Conservation (phyloP, 2,329 filamentous ascomycete species). For the Emmonsia crescens region DNA sequence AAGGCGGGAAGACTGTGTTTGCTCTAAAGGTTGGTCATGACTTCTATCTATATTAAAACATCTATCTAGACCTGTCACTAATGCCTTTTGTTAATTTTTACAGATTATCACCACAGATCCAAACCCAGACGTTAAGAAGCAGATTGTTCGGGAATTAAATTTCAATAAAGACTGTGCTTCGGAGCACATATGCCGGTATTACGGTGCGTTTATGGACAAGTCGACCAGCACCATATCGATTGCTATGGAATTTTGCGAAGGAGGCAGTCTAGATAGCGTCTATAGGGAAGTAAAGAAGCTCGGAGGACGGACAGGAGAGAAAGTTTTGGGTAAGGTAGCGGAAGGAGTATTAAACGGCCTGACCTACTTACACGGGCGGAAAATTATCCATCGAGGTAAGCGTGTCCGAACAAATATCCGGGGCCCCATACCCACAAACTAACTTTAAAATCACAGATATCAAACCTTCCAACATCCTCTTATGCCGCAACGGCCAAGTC, state of each 20-base stretch:
- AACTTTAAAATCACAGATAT: constrained; percentile 51
- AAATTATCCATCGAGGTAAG: constrained; percentile 80
- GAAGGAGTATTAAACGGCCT: constrained; percentile 89
- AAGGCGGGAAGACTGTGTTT: constrained; percentile 87
- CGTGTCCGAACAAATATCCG: neutral
- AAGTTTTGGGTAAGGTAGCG: constrained; percentile 91
- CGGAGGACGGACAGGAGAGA: constrained; percentile 88
- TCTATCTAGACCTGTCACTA: neutral
- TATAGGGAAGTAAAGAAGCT: constrained; percentile 96
- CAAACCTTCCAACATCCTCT: constrained; percentile 92
- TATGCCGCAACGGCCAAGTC: constrained; percentile 84
- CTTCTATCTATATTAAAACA: neutral
- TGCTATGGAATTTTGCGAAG: constrained; percentile 98
- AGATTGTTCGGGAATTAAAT: constrained; percentile 88
- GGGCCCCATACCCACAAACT: neutral
- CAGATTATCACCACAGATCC: constrained; percentile 97
- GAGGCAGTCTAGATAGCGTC: constrained; percentile 88
- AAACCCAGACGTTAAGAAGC: constrained; percentile 95
- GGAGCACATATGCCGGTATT: constrained; percentile 93
- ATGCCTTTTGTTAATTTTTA: constrained; percentile 10
- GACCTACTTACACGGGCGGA: constrained; percentile 87
- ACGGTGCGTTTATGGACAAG: constrained; percentile 91
- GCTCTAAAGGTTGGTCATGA: constrained; percentile 66
- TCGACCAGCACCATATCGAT: constrained; percentile 96
- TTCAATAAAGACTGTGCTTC: constrained; percentile 98